Percentiles rank a stretch among this genome's conserved stretches.
These are phyloP conservation scores for Colletotrichum tamarilloi DNA, from an alignment of 2,329 filamentous ascomycete species.

Conservation along the genomic window DNA sequence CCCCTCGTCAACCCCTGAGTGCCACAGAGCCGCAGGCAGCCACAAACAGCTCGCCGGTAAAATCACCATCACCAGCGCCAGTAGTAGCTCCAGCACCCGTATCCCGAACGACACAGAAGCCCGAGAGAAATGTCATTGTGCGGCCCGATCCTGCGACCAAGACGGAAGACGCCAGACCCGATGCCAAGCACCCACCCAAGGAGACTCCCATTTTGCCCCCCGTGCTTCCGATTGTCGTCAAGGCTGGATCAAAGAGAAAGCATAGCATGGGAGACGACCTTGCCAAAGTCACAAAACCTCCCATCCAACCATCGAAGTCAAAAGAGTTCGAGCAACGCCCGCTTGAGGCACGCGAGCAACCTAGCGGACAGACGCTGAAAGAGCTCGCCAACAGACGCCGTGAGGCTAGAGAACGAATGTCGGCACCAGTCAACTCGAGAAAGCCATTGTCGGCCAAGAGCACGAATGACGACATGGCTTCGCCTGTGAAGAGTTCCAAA, in stretches of 20 bases:
- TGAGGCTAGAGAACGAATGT: conserved; percentile 49
- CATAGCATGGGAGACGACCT: conserved; percentile 66
- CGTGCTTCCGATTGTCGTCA: conserved; percentile 41
- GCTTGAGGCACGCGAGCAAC: conserved; percentile 40
- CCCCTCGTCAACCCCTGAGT: conserved; percentile 48
- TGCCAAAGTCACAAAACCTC: conserved; percentile 36
- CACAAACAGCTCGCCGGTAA: not conserved
- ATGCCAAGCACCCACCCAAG: conserved; percentile 7
- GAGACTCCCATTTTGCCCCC: conserved; percentile 13
- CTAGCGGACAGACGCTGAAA: conserved; percentile 57
- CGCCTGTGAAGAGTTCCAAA: conserved; percentile 64
- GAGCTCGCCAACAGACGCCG: conserved; percentile 55
- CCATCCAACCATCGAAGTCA: conserved; percentile 40
- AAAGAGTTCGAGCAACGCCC: conserved; percentile 42
- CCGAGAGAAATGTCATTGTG: conserved; percentile 20
- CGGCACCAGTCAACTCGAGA: conserved; percentile 47
- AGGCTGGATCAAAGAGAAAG: conserved; percentile 69
- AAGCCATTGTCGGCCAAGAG: conserved; percentile 67
- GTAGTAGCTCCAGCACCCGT: not conserved
- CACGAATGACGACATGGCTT: conserved; percentile 68
- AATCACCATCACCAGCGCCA: conserved; percentile 8
- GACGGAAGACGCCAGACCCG: not conserved
- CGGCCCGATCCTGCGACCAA: conserved; percentile 18
- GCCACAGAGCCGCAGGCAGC: not conserved
- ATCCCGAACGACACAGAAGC: conserved; percentile 1